Evolutionary conservation across 768 basidiomycete genomes (phyloP).

Genomic region (Boletus sp.): DNA sequence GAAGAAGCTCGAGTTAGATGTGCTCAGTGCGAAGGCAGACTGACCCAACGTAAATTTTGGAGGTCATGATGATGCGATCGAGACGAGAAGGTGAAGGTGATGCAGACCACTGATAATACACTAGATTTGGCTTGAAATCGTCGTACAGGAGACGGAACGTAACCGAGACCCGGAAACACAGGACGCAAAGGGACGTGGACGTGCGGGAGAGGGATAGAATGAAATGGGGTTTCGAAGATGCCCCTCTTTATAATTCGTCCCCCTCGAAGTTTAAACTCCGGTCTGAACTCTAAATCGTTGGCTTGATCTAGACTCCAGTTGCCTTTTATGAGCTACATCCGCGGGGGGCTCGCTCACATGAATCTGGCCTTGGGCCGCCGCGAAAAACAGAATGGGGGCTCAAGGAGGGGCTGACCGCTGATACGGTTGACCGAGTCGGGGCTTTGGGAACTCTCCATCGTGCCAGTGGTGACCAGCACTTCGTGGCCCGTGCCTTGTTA

Average conservation of each 20-base stretch:
- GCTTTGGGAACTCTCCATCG: conserved; percentile 2
- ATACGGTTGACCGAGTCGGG: neutral
- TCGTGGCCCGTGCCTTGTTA: conserved; percentile 7
- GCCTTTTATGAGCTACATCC: conserved; percentile 20
- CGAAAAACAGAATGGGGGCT: neutral
- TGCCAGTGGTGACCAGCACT: neutral
- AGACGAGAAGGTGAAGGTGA: conserved; percentile 18
- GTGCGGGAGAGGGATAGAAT: conserved; percentile 42
- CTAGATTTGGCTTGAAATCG: conserved; percentile 45
- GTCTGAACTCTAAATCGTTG: conserved; percentile 28
- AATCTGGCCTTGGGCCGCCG: neutral
- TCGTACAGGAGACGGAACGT: conserved; percentile 52
- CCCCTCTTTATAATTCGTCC: conserved; percentile 42
- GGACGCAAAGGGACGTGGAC: conserved; percentile 46
- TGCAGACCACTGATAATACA: conserved; percentile 41
- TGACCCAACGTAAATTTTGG: conserved; percentile 94
- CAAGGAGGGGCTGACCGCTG: neutral
- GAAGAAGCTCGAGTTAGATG: conserved; percentile 45
- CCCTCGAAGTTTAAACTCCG: conserved; percentile 49
- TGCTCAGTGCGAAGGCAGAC: conserved; percentile 59
- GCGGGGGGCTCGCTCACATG: conserved; percentile 2
- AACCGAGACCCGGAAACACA: conserved; percentile 54
- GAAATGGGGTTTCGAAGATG: conserved; percentile 29
- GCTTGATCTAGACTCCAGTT: conserved; percentile 21
- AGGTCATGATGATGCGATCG: conserved; percentile 43